These are phyloP conservation scores for Stagonosporopsis tanaceti DNA, from an alignment of 2,329 filamentous ascomycete genomes.

Conservation along the genomic window DNA sequence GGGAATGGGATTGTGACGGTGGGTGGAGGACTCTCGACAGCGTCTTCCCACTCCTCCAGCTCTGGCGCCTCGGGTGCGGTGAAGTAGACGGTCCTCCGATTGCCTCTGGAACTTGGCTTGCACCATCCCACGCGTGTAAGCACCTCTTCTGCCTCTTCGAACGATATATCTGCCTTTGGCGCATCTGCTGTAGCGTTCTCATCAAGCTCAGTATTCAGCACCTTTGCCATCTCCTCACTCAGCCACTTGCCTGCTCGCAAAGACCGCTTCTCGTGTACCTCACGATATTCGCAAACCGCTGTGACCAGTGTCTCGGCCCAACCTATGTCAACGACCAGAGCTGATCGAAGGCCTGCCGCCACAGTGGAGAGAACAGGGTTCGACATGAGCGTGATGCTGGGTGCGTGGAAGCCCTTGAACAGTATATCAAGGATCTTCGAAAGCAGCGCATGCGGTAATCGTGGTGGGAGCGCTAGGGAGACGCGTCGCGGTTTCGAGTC, in stretches of 20 bases:
- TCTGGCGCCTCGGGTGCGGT: slow-evolving; percentile 47
- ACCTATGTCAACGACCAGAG: slow-evolving; percentile 85
- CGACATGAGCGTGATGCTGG: slow-evolving; percentile 82
- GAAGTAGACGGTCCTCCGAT: slow-evolving; percentile 44
- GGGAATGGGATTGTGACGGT: slow-evolving; percentile 46
- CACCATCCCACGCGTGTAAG: slow-evolving; percentile 82
- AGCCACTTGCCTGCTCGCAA: slow-evolving; percentile 78
- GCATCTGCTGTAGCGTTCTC: slow-evolving; percentile 36
- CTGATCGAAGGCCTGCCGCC: slow-evolving; percentile 84
- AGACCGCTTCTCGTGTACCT: slow-evolving; percentile 74
- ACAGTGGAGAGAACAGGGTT: slow-evolving; percentile 76
- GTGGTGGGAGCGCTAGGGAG: slow-evolving; percentile 77
- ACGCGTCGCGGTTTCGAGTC: slow-evolving; percentile 80
- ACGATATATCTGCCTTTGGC: slow-evolving; percentile 52
- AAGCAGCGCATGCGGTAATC: slow-evolving; percentile 78
- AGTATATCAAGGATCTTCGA: slow-evolving; percentile 78
- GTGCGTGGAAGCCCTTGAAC: slow-evolving; percentile 81
- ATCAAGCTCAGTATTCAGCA: slow-evolving; percentile 61
- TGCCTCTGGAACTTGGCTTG: slow-evolving; percentile 41
- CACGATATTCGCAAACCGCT: slow-evolving; percentile 88
- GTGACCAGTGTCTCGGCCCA: slow-evolving; percentile 91
- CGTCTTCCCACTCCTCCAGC: slow-evolving; percentile 55
- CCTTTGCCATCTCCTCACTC: slow-evolving; percentile 71
- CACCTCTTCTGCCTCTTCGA: slow-evolving; percentile 84
- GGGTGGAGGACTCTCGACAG: slow-evolving; percentile 44